Evolutionary conservation across 2,329 filamentous ascomycete genomes (phyloP).

Genomic region (Penicillium sp.): DNA sequence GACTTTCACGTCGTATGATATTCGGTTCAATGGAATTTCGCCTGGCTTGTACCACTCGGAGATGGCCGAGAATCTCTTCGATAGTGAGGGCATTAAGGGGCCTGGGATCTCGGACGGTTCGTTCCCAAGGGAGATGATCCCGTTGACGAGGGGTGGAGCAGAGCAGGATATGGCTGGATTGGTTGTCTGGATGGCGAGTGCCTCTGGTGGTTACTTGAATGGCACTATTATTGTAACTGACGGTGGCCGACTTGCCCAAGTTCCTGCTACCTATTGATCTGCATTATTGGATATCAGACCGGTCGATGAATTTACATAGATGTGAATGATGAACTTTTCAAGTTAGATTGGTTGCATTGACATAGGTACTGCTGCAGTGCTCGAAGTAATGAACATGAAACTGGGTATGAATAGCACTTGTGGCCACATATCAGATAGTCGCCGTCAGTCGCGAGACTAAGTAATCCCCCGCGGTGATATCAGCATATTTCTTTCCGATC

Average conservation of each 20-base stretch:
- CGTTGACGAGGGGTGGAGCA: conserved; percentile 61
- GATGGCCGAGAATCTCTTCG: conserved; percentile 56
- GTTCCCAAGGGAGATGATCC: conserved; percentile 50
- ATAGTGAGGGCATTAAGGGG: conserved; percentile 36
- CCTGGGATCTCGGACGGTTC: conserved; percentile 41
- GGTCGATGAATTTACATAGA: not conserved
- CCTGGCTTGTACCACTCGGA: conserved; percentile 62
- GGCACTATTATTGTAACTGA: conserved; percentile 64
- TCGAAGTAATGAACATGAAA: not conserved
- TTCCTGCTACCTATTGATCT: conserved; percentile 56
- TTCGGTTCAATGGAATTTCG: conserved; percentile 53
- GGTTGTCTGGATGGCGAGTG: conserved; percentile 65
- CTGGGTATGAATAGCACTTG: not conserved
- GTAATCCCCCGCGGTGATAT: conserved; percentile 79
- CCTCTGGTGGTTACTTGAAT: conserved; percentile 67
- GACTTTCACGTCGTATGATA: conserved; percentile 39
- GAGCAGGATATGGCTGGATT: conserved; percentile 65
- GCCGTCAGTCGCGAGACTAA: conserved; percentile 74
- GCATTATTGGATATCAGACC: not conserved
- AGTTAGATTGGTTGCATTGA: not conserved
- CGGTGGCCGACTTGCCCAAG: conserved; percentile 60
- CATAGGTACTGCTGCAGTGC: not conserved
- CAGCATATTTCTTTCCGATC: conserved; percentile 73
- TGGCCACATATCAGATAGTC: conserved; percentile 56
- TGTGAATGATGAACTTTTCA: not conserved